A percentile compares a stretch with the other conserved stretches of the same genome.
Conservation (phyloP, 805 yeast species). For the Starmerella cellae region DNA sequence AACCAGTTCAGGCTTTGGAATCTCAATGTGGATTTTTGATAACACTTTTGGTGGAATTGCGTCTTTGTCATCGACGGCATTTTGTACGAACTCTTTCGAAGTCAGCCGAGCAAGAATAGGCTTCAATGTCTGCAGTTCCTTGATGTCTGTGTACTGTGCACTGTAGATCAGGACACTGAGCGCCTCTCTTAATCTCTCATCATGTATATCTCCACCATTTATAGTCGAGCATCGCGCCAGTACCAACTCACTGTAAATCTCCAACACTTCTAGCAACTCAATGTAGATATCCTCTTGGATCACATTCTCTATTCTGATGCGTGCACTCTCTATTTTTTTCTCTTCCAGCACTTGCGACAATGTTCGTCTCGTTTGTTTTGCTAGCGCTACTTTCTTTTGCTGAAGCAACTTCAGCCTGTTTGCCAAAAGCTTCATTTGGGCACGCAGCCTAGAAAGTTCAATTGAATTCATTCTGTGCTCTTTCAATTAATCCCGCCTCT, state of each 20-base stretch:
- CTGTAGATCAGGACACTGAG: slow-evolving; percentile 55
- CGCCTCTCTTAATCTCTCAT: slow-evolving; percentile 47
- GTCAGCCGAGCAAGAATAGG: slow-evolving; percentile 51
- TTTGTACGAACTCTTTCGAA: slow-evolving; percentile 52
- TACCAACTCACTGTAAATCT: slow-evolving; percentile 67
- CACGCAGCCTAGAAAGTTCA: slow-evolving; percentile 15
- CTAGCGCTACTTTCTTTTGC: slow-evolving; percentile 58
- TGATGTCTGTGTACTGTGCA: slow-evolving; percentile 60
- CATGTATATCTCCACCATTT: slow-evolving; percentile 23
- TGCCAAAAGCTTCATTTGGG: slow-evolving; percentile 43
- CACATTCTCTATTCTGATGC: slow-evolving; percentile 69
- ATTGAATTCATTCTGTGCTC: slow-evolving; percentile 15
- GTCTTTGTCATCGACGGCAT: slow-evolving; percentile 40
- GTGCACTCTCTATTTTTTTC: slow-evolving; percentile 72
- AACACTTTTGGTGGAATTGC: slow-evolving; percentile 57
- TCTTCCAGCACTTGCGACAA: slow-evolving; percentile 55
- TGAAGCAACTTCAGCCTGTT: slow-evolving; percentile 58
- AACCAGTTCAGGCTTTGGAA: slow-evolving; percentile 57
- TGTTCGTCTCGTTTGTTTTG: slow-evolving; percentile 58
- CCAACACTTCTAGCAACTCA: slow-evolving; percentile 66
- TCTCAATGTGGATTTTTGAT: slow-evolving; percentile 47
- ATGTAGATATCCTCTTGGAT: slow-evolving; percentile 70
- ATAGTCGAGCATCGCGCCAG: slow-evolving; percentile 60
- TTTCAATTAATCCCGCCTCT: too few relatives aligned
- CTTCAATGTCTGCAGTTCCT: slow-evolving; percentile 48